Base-by-base conservation (phyloP, 441 rosid species). In the Aleurites moluccanus region DNA sequence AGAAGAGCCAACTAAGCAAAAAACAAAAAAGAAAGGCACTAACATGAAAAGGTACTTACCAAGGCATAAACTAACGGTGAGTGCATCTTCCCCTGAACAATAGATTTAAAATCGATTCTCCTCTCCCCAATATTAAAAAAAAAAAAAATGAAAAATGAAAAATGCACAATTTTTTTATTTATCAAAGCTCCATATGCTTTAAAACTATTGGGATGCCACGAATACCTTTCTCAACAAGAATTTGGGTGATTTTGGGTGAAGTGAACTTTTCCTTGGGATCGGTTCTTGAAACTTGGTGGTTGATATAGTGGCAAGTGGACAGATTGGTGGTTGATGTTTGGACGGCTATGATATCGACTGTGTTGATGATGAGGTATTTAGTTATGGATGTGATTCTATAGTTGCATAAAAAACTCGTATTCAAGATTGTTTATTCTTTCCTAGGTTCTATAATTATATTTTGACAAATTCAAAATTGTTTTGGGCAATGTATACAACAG, bases 371-470 rank as follows among this genome's bases (percentile, higher is more conserved):
- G 6, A n/a, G 2, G 14, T 8, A 42, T 14, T 55, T 55, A 8
- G 3, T 3, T 27, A 50, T 20, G 16, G 28, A 6, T 56, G 30
- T 70, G 53, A 49, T 28, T 70, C 62, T 35, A 35, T 30, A 21
- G 33, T 53, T 33, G 49, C 30, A 15, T 4, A 40, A 56, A 53
- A 6, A 33, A 53, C 18, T 68, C 1, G 16, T 9, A 13, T 30
- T 52, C 18, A 44, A 9, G 25, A 52, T 50, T 35, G 45, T 33
- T 47, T n/a, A 21, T 56, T n/a, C 1, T 21, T 67, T 18, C 18
- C 63, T n/a, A 35, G 73, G n/a, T 69, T 45, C 63, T 69, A 15
- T 35, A 10, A 23, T 38, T 53, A 52, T 69, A 28, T 33, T 64
- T 55, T 40, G 3, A 16, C n/a, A 10, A 33, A 50, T 18, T 20